Conservation (phyloP, 225 moss, liverwort and hornwort species). For the Antitrichia curtipendula region DNA sequence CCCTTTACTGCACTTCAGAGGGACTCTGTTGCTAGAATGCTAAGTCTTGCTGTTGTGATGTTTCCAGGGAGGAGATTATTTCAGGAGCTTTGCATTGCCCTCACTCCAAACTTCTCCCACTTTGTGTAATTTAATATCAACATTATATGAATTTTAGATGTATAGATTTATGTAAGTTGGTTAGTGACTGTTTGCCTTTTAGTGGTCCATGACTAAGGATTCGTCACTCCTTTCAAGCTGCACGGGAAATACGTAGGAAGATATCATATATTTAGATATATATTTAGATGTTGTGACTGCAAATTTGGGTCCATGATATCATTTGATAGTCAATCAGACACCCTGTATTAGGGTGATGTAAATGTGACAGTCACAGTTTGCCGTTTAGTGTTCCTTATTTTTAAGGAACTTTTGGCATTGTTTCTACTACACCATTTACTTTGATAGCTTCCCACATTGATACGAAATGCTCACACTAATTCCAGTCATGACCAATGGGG, state of each 20-base stretch:
- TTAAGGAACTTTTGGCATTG: not conserved
- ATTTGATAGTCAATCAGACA: not conserved
- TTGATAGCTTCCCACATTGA: not conserved
- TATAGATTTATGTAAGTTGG: not conserved
- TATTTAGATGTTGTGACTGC: not conserved
- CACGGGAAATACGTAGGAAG: not conserved
- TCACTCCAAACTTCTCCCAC: not conserved
- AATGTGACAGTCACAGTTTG: no score
- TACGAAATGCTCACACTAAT: not conserved
- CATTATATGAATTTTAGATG: not conserved
- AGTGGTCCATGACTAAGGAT: not conserved
- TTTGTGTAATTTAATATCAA: not conserved
- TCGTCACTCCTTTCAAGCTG: not conserved
- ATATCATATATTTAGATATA: not conserved
- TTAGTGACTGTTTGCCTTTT: not conserved
- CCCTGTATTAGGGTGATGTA: not conserved
- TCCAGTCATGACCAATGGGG: not conserved
- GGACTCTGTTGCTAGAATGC: not conserved
- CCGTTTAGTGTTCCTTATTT: not conserved
- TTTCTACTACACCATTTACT: no score
- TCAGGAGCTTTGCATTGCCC: conserved; percentile 30
- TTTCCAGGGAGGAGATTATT: conserved; percentile 52
- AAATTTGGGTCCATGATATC: not conserved
- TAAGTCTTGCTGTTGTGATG: not conserved
- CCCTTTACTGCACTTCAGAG: conserved; percentile 6